A percentile compares a stretch with the other conserved stretches of the same genome.
These are phyloP conservation scores for Paratinospora sagittata DNA, from an alignment of 164 flowering plant species.

Conservation along the genomic window DNA sequence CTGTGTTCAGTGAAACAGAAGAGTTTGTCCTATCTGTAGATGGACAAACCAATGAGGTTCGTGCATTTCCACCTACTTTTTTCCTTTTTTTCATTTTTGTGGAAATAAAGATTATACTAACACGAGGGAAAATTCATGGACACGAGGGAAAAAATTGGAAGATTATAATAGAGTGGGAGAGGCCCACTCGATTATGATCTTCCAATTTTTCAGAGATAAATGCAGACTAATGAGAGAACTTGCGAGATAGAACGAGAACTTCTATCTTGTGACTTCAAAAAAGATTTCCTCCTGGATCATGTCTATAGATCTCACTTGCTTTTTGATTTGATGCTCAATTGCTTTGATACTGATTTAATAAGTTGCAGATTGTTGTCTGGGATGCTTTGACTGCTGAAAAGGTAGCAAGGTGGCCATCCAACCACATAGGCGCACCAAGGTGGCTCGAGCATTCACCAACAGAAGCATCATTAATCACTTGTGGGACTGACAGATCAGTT, in stretches of 20 bases:
- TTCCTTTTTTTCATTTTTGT: conserved; percentile 34
- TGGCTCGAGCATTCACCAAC: conserved; percentile 88
- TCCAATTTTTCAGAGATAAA: not conserved
- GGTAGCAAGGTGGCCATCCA: conserved; percentile 76
- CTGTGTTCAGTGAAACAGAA: conserved; percentile 72
- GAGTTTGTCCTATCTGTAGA: conserved; percentile 77
- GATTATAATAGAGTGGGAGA: not conserved
- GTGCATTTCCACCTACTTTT: conserved; percentile 3
- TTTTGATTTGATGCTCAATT: not conserved
- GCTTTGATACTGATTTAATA: conserved; percentile 5
- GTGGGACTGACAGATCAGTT: conserved; percentile 73
- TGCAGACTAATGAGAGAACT: not conserved
- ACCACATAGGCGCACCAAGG: conserved; percentile 68
- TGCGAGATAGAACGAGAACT: not conserved
- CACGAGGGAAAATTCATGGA: not conserved
- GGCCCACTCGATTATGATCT: not conserved
- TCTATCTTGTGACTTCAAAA: not conserved
- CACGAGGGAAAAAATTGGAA: not conserved
- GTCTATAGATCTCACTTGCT: too few relatives aligned
- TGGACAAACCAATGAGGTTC: conserved; percentile 76
- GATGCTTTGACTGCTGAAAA: conserved; percentile 69
- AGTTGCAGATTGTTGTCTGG: conserved; percentile 72
- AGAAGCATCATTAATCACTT: conserved; percentile 67
- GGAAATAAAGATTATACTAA: not conserved
- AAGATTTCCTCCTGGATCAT: not conserved